Base-by-base conservation (phyloP, 108 stramenopile genomes). In the Nitzschia inconspicua region DNA sequence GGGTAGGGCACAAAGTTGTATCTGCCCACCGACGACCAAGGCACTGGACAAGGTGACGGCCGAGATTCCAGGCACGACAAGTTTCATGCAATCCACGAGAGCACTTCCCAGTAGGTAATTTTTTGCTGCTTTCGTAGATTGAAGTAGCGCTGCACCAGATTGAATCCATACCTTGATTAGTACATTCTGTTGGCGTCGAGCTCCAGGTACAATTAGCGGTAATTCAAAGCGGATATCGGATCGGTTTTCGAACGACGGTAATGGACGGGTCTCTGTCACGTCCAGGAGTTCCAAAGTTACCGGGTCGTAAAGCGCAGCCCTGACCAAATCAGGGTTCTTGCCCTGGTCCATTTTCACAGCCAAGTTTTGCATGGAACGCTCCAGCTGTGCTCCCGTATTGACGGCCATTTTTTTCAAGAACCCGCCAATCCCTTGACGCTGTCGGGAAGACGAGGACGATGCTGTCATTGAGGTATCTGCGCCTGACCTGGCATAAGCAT, bases 271-370 rank as follows among this genome's bases (percentile, higher is more conserved):
- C 63, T 79, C 77, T 10, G 83, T 67, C 5, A 64, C 62, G 14
- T 63, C 68, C 4, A 65, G 27, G 8, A 79, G 39, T 55, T 56
- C 65, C 19, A 50, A 44, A 4, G 50, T 50, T 18, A 29, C 16
- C 8, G 47, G 52, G 66, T 86, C 83, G 55, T 84, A 81, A 52
- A 89, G 46, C 11, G 76, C 79, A 16, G 71, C 72, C 16, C 69
- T 58, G 13, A 83, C 36, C 69, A 75, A 65, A 73, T 90, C 89
- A 1, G 83, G 79, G 73, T 82, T 84, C 48, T 76, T 78, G 35
- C 86, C 84, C 19, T 76, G 53, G 48, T 91, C 89, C 25, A 84
- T 84, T 34, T 68, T 70, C 20, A 91, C 84, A 20, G 89, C 89
- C 41, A 88, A 47, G 10, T 68, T 72, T 9, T 79, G 74, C 27